These are phyloP conservation scores for Anisodus tanguticus DNA, from an alignment of 257 asterid genomes.

Conservation along the genomic window DNA sequence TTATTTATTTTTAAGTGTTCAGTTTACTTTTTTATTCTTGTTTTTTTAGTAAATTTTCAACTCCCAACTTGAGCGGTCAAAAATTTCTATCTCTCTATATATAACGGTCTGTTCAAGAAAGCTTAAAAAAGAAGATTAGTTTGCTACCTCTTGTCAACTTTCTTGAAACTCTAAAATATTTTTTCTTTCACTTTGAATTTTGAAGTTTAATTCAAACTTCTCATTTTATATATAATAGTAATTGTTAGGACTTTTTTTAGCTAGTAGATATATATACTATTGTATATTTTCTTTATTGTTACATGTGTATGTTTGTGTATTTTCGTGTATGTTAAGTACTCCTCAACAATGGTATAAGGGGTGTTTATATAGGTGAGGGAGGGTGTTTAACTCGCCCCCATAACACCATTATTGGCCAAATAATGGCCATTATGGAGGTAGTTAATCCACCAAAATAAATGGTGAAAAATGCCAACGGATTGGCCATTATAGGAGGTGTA, in stretches of 20 bases:
- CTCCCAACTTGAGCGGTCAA: not conserved
- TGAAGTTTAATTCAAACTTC: not conserved
- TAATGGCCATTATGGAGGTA: no score
- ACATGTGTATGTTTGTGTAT: no score
- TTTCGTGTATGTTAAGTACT: no score
- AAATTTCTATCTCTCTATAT: conserved; percentile 32
- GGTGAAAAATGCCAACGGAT: no score
- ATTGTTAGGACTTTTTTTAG: not conserved
- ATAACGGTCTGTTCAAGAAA: conserved; percentile 31
- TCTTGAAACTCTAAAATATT: not conserved
- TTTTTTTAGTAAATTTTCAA: conserved; percentile 4
- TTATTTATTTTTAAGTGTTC: no score
- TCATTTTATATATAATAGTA: not conserved
- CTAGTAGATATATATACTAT: not conserved
- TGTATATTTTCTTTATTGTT: not conserved
- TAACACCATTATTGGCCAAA: no score
- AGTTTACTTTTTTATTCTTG: not conserved
- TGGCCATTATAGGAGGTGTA: no score
- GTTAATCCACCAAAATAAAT: no score
- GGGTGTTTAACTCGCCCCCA: no score
- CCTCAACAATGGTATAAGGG: no score
- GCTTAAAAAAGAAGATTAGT: not conserved
- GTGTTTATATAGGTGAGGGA: no score
- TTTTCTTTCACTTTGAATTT: not conserved
- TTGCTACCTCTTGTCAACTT: conserved; percentile 29